These are phyloP conservation scores for Macrolepiota albuminosa DNA, from an alignment of 768 basidiomycete species.

Conservation along the genomic window DNA sequence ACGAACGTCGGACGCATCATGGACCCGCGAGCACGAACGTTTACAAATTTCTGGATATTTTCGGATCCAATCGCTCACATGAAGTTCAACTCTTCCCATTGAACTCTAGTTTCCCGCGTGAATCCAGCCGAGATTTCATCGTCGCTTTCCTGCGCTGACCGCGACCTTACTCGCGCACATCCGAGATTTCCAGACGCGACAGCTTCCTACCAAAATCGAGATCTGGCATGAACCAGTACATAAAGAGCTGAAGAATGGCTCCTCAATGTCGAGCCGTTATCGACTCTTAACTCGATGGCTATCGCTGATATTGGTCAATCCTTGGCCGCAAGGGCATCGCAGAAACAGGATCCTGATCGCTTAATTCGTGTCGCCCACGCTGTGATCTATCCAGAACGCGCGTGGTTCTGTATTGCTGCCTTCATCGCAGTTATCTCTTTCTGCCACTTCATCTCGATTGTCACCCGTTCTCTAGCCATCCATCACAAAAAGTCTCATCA, in stretches of 20 bases:
- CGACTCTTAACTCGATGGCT: background rate
- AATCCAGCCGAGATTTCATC: no score
- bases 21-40: no score
- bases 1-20: no score
- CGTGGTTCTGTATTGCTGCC: conserved; percentile 15
- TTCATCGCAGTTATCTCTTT: conserved; percentile 14
- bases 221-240: background rate
- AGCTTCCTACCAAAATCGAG: background rate
- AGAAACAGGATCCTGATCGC: conserved; percentile 8
- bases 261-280: background rate
- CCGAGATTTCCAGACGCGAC: background rate
- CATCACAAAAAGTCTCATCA: background rate
- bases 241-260: background rate
- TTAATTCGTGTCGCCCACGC: conserved; percentile 7
- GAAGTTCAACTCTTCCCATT: no score
- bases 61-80: no score
- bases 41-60: no score
- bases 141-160: no score
- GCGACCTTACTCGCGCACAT: no score
- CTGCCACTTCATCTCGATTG: conserved; percentile 3
- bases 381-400: conserved; percentile 9
- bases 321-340: background rate
- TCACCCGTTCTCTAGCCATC: background rate
- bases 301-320: background rate
- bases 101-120: no score